These are phyloP conservation scores for Gossypium australe DNA, from an alignment of 345 rosid genomes.

Conservation along the genomic window DNA sequence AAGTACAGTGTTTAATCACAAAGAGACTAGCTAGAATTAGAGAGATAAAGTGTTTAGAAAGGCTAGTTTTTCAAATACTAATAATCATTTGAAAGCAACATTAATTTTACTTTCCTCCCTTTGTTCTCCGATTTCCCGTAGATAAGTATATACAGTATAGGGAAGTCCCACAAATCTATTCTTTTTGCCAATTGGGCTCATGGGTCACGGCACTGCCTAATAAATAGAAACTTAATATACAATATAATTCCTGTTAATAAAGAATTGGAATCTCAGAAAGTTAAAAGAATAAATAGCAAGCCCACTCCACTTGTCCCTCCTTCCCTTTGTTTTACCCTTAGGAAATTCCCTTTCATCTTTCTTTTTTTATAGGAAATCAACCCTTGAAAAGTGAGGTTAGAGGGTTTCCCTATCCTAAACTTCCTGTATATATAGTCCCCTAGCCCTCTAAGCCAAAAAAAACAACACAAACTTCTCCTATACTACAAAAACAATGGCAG, in stretches of 20 bases:
- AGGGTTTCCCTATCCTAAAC: neutral
- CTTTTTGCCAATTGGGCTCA: neutral
- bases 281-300: constrained; percentile 1
- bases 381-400: neutral
- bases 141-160: neutral
- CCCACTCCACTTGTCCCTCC: neutral
- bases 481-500: neutral
- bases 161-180: neutral
- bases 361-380: neutral
- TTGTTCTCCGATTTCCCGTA: neutral
- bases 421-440: neutral
- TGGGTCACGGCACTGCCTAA: neutral
- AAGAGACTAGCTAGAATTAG: neutral
- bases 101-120: neutral
- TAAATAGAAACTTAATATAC: neutral
- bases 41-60: neutral
- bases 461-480: neutral
- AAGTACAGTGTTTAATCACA: neutral
- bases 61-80: neutral
- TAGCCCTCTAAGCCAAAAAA: neutral
- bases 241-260: neutral
- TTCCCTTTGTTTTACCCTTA: neutral
- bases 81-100: neutral
- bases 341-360: neutral
- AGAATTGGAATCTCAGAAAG: constrained; percentile 1